phyloP scores from a whole-genome alignment of 495 filamentous ascomycete genomes.

The Talaromyces trachyspermus region DNA sequence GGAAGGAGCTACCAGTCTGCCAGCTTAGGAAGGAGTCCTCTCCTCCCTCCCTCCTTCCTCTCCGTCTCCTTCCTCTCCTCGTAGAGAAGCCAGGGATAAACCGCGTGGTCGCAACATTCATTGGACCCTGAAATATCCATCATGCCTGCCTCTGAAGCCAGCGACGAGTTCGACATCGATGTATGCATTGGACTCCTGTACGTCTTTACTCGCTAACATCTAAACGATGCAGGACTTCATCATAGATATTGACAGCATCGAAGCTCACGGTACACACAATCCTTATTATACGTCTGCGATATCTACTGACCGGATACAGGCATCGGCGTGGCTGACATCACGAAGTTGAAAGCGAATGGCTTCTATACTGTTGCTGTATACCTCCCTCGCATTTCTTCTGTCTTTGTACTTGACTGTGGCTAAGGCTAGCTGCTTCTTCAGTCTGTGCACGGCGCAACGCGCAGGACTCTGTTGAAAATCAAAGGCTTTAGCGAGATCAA shows the following conservation, averaged over 20 bases:
- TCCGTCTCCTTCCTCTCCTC: background rate
- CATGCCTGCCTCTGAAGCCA: slow-evolving; percentile 45
- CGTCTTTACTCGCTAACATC: background rate
- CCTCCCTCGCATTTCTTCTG: background rate
- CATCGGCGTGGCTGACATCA: slow-evolving; percentile 66
- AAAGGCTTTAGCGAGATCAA: slow-evolving; percentile 77
- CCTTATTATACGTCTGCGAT: background rate
- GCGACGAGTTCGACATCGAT: slow-evolving; percentile 50
- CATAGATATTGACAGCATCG: slow-evolving; percentile 67
- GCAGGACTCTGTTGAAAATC: slow-evolving; percentile 61
- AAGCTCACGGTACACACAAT: slow-evolving; percentile 52
- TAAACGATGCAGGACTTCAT: slow-evolving; percentile 43
- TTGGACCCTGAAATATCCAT: no score
- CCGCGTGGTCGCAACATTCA: background rate
- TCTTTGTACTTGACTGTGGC: background rate
- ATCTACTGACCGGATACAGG: slow-evolving; percentile 31
- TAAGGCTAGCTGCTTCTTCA: slow-evolving; percentile 14
- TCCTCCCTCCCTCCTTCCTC: background rate
- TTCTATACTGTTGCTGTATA: slow-evolving; percentile 64
- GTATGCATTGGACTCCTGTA: slow-evolving; percentile 20
- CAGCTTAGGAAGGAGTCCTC: background rate
- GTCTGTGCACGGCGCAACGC: slow-evolving; percentile 61
- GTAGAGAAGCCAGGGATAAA: background rate
- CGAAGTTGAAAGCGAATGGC: slow-evolving; percentile 62
- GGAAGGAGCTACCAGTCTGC: slow-evolving; percentile 3